These are phyloP conservation scores for Bipolaris cookei DNA, from an alignment of 2,329 filamentous ascomycete genomes.

Conservation along the genomic window DNA sequence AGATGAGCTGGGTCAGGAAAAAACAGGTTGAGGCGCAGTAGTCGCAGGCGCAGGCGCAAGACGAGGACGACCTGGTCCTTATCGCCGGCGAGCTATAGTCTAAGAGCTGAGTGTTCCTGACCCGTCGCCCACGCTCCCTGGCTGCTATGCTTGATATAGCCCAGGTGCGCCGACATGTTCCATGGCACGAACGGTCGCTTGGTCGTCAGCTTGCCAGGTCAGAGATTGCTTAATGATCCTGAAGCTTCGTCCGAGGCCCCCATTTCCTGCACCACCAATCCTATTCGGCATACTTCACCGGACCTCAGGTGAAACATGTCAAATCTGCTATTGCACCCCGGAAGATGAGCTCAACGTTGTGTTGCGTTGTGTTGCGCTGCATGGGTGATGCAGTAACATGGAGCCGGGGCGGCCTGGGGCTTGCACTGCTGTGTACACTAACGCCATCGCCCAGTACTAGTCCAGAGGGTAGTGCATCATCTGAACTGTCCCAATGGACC, in stretches of 20 bases:
- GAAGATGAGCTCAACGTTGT: conserved; percentile 23
- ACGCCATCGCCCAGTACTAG: conserved; percentile 21
- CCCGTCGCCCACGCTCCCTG: conserved; percentile 25
- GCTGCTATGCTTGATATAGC: conserved; percentile 24
- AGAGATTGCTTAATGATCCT: conserved; percentile 33
- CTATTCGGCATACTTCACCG: conserved; percentile 10
- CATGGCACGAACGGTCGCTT: conserved; percentile 37
- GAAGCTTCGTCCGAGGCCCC: conserved; percentile 22
- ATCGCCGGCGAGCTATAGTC: conserved; percentile 3
- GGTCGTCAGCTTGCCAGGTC: conserved; percentile 41
- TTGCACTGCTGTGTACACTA: conserved; percentile 9
- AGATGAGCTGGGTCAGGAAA: not conserved
- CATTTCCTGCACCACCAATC: conserved; percentile 31
- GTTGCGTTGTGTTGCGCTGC: conserved; percentile 14
- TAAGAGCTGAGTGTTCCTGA: conserved; percentile 23
- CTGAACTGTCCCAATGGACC: conserved; percentile 15
- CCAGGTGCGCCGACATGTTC: conserved; percentile 34
- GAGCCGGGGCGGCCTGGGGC: not conserved
- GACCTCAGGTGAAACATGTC: conserved; percentile 27
- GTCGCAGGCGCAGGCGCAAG: conserved; percentile 2
- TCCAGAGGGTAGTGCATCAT: conserved; percentile 15
- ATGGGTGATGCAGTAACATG: conserved; percentile 9
- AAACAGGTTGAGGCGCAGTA: conserved; percentile 3
- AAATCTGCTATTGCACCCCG: conserved; percentile 15
- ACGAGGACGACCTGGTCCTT: not conserved